Evolutionary conservation across 2,329 filamentous ascomycete genomes (phyloP).

Genomic region (Neoarthrinium moseri): DNA sequence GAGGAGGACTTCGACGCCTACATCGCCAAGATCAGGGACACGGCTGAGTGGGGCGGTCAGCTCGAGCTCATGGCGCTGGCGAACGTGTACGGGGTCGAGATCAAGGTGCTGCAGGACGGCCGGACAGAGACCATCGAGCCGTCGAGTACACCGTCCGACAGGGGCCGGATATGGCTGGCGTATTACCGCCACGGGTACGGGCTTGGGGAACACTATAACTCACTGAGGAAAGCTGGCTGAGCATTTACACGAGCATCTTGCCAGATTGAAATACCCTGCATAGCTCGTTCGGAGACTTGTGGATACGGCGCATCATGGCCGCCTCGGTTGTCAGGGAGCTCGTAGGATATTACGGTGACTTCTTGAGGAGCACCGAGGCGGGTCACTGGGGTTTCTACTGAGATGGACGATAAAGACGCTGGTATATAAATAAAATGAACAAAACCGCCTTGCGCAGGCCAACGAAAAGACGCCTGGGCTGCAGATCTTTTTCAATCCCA

Average conservation of each 20-base stretch:
- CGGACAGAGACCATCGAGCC: slow-evolving; percentile 73
- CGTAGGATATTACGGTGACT: too few species aligned
- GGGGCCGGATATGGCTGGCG: slow-evolving; percentile 78
- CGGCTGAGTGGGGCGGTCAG: slow-evolving; percentile 95
- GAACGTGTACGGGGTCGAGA: slow-evolving; percentile 73
- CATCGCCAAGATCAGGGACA: slow-evolving; percentile 74
- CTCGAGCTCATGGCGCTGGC: slow-evolving; percentile 85
- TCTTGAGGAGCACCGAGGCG: too few species aligned
- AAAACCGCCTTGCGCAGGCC: too few species aligned
- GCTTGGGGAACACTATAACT: slow-evolving; percentile 96
- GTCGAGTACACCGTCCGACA: slow-evolving; percentile 37
- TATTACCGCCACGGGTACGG: slow-evolving; percentile 96
- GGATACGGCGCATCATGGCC: too few species aligned
- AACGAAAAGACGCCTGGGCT: too few species aligned
- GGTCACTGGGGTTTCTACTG: too few species aligned
- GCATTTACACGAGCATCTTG: slow-evolving; percentile 77
- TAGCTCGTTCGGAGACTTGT: too few species aligned
- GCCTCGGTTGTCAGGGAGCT: too few species aligned
- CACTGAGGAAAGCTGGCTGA: slow-evolving; percentile 53
- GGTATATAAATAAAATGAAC: too few species aligned
- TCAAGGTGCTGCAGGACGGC: slow-evolving; percentile 84
- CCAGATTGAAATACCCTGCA: too few species aligned
- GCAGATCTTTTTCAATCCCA: too few species aligned
- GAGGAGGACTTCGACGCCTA: slow-evolving; percentile 78
- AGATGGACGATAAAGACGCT: too few species aligned